Evolutionary conservation across 441 rosid species (phyloP), one percentile per base, ranked within the genome.

Genomic region (Populus hybrid): DNA sequence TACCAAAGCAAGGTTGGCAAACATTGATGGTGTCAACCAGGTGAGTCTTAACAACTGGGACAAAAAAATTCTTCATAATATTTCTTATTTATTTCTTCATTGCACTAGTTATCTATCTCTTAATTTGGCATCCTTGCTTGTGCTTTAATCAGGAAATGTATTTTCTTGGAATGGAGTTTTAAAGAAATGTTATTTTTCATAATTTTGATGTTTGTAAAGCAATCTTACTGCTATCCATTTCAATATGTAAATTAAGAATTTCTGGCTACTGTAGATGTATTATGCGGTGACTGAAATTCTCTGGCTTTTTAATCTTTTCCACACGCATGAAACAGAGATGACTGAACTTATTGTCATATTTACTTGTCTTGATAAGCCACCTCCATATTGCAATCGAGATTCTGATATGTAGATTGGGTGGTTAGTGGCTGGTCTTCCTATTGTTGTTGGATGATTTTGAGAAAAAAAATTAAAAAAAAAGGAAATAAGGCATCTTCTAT

Each of bases 1-100:
- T 59, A 83, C 89, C 14, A 86, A 83, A 84, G 88, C 89, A 70
- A 83, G 91, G 75, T 75, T 88, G 70, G 88, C 88, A 38, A 88
- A 88, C 77, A 81, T 86, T 23, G 89, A 86, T 71, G 91, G 89
- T 76, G 89, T 88, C 78, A 88, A 86, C 80, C 91, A 88, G 91
- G 89, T 85, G 76, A 30, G 65, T 76, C 64, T 70, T 75, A 69
- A 66, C 9, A 9, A 24, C 42, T 50, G 42, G 69, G 23, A 69
- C 5, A 24, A 21, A 21, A n/a, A 38, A 26, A 63, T 72, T 46
- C 40, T 61, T 57, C 20, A 10, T 2, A 40, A 40, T 5, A 36
- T 21, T 18, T 57, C 20, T 70, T n/a, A 30, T 18, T 28, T 16
- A 65, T 64, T 36, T 77, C 57, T 28, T 16, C 61, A 35, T 16